Conservation (phyloP, 345 rosid genomes). For the Luvunga scandens region DNA sequence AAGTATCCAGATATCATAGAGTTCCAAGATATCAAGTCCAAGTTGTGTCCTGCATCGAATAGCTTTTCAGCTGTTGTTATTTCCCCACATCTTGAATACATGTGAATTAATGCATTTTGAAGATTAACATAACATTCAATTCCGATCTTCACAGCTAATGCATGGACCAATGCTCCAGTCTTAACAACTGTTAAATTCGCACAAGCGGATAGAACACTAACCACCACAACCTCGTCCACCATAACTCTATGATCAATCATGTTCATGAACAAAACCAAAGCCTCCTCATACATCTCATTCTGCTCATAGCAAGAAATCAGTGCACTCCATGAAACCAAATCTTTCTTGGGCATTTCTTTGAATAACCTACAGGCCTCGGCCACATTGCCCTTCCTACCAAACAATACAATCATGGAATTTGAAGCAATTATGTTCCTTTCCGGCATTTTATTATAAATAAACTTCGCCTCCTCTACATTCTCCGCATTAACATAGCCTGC, state of each 20-base stretch:
- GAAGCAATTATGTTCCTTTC: conserved; percentile 48
- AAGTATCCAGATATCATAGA: conserved; percentile 61
- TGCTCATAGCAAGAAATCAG: conserved; percentile 55
- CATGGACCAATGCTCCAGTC: conserved; percentile 38
- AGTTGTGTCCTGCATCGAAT: conserved; percentile 27
- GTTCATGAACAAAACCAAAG: conserved; percentile 34
- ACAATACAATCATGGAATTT: conserved; percentile 60
- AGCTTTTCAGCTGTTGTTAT: conserved; percentile 39
- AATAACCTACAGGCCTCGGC: conserved; percentile 41
- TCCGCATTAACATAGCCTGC: conserved; percentile 47
- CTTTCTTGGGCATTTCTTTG: conserved; percentile 36
- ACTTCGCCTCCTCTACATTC: conserved; percentile 43
- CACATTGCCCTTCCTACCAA: conserved; percentile 41
- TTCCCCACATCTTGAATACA: conserved; percentile 49
- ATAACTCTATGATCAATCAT: conserved; percentile 34
- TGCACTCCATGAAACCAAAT: conserved; percentile 62
- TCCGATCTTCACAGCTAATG: conserved; percentile 39
- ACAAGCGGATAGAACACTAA: conserved; percentile 49
- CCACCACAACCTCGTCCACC: conserved; percentile 47
- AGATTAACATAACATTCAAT: conserved; percentile 48
- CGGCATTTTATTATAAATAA: conserved; percentile 42
- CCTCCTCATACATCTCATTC: conserved; percentile 40
- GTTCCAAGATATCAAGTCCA: conserved; percentile 58
- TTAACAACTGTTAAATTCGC: conserved; percentile 22
- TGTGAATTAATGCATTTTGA: conserved; percentile 55